Percentiles rank a stretch among this genome's conserved stretches.
These are phyloP conservation scores for Fusarium solani-melongenae DNA, from an alignment of 2,329 filamentous ascomycete species.

Conservation along the genomic window DNA sequence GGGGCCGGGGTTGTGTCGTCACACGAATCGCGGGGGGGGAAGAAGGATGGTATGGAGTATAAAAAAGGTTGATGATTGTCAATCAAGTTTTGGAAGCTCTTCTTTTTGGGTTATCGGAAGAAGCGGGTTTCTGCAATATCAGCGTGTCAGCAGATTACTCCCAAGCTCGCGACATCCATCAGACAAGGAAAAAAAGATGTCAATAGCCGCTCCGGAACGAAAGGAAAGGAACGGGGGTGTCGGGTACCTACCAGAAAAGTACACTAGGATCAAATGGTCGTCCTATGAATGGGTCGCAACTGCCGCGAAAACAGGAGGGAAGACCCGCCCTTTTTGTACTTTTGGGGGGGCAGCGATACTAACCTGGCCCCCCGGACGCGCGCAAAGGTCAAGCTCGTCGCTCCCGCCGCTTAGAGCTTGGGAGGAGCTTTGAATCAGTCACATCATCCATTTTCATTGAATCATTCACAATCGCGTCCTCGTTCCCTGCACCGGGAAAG, in stretches of 20 bases:
- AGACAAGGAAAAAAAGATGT: not conserved
- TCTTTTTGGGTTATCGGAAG: not conserved
- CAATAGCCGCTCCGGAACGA: not conserved
- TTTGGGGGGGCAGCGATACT: constrained; percentile 23
- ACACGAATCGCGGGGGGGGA: constrained; percentile 25
- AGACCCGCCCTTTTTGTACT: constrained; percentile 49
- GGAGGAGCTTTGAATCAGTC: constrained; percentile 5
- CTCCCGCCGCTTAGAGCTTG: not conserved
- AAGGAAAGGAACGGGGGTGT: not conserved
- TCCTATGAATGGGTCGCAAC: constrained; percentile 41
- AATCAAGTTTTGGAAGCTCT: not conserved
- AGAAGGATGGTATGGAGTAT: not conserved
- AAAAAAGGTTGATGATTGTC: not conserved
- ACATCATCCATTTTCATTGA: constrained; percentile 33
- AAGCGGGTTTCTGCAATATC: not conserved
- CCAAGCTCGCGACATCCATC: not conserved
- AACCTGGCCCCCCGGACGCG: not conserved
- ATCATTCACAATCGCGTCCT: constrained; percentile 1
- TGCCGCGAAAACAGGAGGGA: constrained; percentile 42
- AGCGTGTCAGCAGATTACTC: not conserved
- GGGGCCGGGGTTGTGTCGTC: constrained; percentile 20
- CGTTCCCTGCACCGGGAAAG: not conserved
- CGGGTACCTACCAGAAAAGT: constrained; percentile 33
- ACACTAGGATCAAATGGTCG: constrained; percentile 17
- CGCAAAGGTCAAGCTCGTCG: not conserved